Evolutionary conservation across 805 yeast genomes (phyloP), one percentile per base, ranked within the genome.

Genomic region (Starmera amethionina): DNA sequence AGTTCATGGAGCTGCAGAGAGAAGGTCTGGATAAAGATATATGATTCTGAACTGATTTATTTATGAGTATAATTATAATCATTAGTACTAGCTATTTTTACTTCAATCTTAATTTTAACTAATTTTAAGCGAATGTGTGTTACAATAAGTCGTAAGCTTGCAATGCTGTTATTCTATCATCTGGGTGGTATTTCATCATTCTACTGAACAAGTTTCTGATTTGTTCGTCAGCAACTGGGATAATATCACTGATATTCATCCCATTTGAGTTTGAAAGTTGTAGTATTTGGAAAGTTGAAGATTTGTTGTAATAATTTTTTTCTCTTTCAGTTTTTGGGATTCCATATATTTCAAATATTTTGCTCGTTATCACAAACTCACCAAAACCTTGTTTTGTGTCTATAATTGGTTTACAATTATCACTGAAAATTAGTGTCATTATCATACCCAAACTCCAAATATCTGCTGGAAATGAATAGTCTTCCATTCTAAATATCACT

Each of bases 381-480:
- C 75, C 73, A 18, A 60, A 54, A 30, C 60, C 59, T 1, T 70
- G 67, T 0, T 55, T 60, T 29, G 46, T 53, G 29, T 65, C 54
- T 31, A 70, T 64, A 5, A 68, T 61, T 0, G 69, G 62, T 18
- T 55, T 44, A 14, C 67, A 59, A 42, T 67, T 55, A 1, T 42
- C 29, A 28, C 75, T 60, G 46, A 70, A 70, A 28, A 86, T 47
- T 35, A 71, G 55, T n/a, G 79, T 73, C 37, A 79, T 49, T 2
- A 83, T 51, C 10, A 86, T 70, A 0, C 86, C 94, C 15, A 75
- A 54, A 1, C 83, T 64, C 95, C 95, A 85, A 13, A 82, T 64
- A 50, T 85, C 95, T 8, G 84, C 63, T 32, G 68, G 75, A 31
- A 52, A 55, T 3, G 70, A 60, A 51, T 85, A 85, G 43, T 67